Evolutionary conservation across 163 green algal species (phyloP), one percentile per base, ranked within the genome.

Genomic region (Scenedesmus sp.): DNA sequence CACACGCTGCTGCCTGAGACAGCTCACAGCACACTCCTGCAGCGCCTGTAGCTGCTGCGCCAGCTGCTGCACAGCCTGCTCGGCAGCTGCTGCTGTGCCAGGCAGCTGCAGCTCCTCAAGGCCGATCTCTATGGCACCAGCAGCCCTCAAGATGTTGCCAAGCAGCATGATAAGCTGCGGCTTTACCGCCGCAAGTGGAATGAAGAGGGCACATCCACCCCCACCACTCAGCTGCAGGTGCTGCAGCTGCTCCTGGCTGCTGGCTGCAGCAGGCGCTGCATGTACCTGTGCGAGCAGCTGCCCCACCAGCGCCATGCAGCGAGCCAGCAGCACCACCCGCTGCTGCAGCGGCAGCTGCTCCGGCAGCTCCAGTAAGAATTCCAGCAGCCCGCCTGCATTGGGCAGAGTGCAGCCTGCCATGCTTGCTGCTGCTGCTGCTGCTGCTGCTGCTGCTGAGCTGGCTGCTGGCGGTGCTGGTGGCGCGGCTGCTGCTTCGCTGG

Each of bases 71-170:
- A 26, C 16, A 26, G 23, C n/a, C 77, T 84, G 77, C n/a, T 26
- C 77, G 57, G 77, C 77, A 60, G 77, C 77, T 84, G 77, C 77
- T 84, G 77, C 77, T 84, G 77, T 34, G 13, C 10, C 81, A 16
- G 59, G 59, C 59, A 66, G 59, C 59, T 9, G 9, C 10, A 66
- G 9, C 59, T 66, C 10, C 10, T 66, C 59, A 16, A 66, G 8
- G 59, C 59, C 59, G 8, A 12, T 46, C 34, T 46, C 34, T 46
- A 46, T 46, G 34, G 34, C 34, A 46, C 34, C 34, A 46, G 34
- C 34, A 46, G 34, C 34, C 34, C 34, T 46, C 34, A 46, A 46
- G 34, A 46, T 46, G 34, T 46, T 46, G 34, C 34, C 59, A 66
- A 16, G 59, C 59, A 66, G 59, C 8, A 66, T 66, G 59, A 12